Percentiles rank a stretch among this genome's conserved stretches.
These are phyloP conservation scores for Ustilago curta DNA, from an alignment of 1,284 basidiomycete species.

Conservation along the genomic window DNA sequence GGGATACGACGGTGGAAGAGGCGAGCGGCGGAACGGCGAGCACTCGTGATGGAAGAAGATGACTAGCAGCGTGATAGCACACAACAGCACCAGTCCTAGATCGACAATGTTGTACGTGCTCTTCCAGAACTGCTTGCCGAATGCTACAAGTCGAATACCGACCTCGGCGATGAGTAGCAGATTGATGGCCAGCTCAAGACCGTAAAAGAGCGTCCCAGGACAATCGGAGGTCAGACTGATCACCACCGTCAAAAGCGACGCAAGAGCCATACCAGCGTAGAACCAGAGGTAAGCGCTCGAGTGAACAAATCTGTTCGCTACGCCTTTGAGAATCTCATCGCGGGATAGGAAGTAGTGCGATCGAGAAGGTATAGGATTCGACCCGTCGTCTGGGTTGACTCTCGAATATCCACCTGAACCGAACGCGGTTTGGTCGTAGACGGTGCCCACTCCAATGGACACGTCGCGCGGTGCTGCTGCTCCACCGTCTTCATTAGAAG, in stretches of 20 bases:
- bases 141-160: conserved; percentile 60
- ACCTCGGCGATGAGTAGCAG: conserved; percentile 66
- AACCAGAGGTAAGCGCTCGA: conserved; percentile 66
- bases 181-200: conserved; percentile 65
- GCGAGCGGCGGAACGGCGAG: conserved; percentile 56
- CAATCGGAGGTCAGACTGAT: conserved; percentile 61
- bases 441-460: conserved; percentile 40
- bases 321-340: conserved; percentile 66
- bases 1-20: conserved; percentile 16
- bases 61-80: conserved; percentile 63
- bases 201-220: conserved; percentile 64
- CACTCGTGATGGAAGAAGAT: conserved; percentile 67
- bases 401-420: conserved; percentile 23
- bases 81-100: conserved; percentile 62
- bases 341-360: conserved; percentile 63
- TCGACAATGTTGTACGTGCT: conserved; percentile 67
- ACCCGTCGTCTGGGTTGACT: conserved; percentile 3
- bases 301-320: conserved; percentile 68
- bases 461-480: conserved; percentile 21
- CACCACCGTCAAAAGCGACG: conserved; percentile 64
- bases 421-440: conserved; percentile 39
- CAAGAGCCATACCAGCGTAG: conserved; percentile 65
- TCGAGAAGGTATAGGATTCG: conserved; percentile 28
- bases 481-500: conserved; percentile 6
- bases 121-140: conserved; percentile 68